Evolutionary conservation across 805 yeast genomes (phyloP).

Genomic region (Blastobotrys terrestris): DNA sequence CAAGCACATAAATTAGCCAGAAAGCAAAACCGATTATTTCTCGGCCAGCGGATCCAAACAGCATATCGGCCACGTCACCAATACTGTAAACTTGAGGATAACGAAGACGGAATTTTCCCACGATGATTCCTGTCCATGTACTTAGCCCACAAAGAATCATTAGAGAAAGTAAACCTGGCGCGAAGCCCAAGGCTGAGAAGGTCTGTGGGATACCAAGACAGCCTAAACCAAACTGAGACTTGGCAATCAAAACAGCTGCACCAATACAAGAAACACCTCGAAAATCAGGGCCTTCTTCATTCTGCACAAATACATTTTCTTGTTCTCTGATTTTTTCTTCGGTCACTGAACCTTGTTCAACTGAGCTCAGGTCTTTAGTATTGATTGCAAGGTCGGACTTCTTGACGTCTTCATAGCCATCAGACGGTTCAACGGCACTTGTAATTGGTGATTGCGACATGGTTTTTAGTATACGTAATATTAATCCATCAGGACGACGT

Average conservation of each 20-base stretch:
- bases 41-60: conserved; percentile 6
- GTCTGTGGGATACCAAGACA: conserved; percentile 8
- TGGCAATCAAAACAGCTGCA: conserved; percentile 8
- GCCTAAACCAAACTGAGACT: conserved; percentile 7
- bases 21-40: conserved; percentile 4
- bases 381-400: too few relatives aligned
- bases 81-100: conserved; percentile 7
- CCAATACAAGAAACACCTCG: conserved; percentile 7
- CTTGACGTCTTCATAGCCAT: too few relatives aligned
- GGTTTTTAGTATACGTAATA: too few relatives aligned
- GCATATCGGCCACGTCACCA: conserved; percentile 4
- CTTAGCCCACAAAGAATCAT: conserved; percentile 1
- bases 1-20: conserved; percentile 3
- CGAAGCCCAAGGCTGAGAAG: conserved; percentile 7
- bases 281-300: conserved; percentile 7
- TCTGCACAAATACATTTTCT: conserved; percentile 2
- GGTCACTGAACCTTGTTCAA: background rate
- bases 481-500: too few relatives aligned
- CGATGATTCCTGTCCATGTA: conserved; percentile 7
- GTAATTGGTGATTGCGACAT: too few relatives aligned
- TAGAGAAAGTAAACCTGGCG: conserved; percentile 6
- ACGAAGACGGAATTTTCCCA: conserved; percentile 3
- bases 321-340: background rate
- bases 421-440: too few relatives aligned
- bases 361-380: background rate